These are phyloP conservation scores for Apiospora hydei DNA, from an alignment of 2,329 filamentous ascomycete species.

Conservation along the genomic window DNA sequence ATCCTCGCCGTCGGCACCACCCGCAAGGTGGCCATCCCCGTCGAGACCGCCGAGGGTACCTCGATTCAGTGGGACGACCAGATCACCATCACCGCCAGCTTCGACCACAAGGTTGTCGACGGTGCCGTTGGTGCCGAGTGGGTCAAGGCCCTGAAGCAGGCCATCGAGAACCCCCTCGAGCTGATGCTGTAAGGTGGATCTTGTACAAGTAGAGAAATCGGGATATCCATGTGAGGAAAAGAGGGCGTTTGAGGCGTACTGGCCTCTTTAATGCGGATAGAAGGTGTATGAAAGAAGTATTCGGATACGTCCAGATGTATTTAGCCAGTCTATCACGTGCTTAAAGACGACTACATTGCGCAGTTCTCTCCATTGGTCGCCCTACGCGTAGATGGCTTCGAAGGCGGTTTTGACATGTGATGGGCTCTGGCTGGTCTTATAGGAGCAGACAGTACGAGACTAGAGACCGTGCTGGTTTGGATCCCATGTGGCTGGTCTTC, in stretches of 20 bases:
- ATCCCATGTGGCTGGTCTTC: not conserved
- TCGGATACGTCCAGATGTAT: constrained; percentile 10
- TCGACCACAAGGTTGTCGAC: constrained; percentile 99
- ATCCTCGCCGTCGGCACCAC: constrained; percentile 95
- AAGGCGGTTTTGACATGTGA: constrained; percentile 1
- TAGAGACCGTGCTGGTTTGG: not conserved
- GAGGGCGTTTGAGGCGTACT: constrained; percentile 24
- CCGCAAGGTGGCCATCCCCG: constrained; percentile 91
- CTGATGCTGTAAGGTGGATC: constrained; percentile 75
- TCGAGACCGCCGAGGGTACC: constrained; percentile 83
- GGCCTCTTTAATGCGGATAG: constrained; percentile 15
- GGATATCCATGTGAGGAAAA: constrained; percentile 8
- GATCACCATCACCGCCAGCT: constrained; percentile 92
- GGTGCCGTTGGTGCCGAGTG: constrained; percentile 96
- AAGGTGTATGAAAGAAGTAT: constrained; percentile 24
- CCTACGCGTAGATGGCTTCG: not conserved
- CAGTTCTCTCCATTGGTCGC: not conserved
- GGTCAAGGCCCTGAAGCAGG: constrained; percentile 96
- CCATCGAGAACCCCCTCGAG: constrained; percentile 95
- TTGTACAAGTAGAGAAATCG: not conserved
- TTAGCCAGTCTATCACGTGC: constrained; percentile 16
- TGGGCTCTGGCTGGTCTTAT: not conserved
- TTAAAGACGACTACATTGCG: constrained; percentile 13
- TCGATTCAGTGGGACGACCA: constrained; percentile 94
- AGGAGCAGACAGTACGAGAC: not conserved